phyloP scores from a whole-genome alignment of 2,329 filamentous ascomycete genomes.

The Aureobasidium sp. region DNA sequence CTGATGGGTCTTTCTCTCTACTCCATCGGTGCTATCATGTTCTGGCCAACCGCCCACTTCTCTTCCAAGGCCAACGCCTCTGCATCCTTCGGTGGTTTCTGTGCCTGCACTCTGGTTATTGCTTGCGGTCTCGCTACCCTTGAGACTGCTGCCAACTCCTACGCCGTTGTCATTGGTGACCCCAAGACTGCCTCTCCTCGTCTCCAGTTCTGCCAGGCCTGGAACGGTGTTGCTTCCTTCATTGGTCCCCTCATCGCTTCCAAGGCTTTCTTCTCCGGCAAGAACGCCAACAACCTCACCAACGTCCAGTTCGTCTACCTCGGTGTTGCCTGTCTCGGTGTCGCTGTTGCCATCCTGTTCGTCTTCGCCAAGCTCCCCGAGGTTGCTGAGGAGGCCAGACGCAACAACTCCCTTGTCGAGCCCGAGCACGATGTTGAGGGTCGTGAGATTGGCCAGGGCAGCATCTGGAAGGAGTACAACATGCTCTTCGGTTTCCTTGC shows the following conservation, averaged over 20 bases:
- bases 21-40: slow-evolving; percentile 33
- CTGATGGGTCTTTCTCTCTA: slow-evolving; percentile 34
- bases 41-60: slow-evolving; percentile 34
- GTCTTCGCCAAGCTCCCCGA: slow-evolving; percentile 34
- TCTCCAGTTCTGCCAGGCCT: slow-evolving; percentile 35
- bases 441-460: slow-evolving; percentile 26
- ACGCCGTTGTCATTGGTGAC: slow-evolving; percentile 34
- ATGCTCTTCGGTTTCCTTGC: slow-evolving; percentile 34
- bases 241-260: slow-evolving; percentile 34
- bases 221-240: slow-evolving; percentile 35
- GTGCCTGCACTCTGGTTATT: slow-evolving; percentile 33
- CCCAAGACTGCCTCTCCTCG: slow-evolving; percentile 31
- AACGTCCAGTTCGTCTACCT: slow-evolving; percentile 36
- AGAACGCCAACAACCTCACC: slow-evolving; percentile 27
- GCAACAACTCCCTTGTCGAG: slow-evolving; percentile 27
- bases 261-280: slow-evolving; percentile 33
- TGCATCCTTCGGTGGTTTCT: slow-evolving; percentile 33
- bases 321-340: slow-evolving; percentile 32
- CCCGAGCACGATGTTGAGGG: slow-evolving; percentile 26
- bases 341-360: slow-evolving; percentile 30
- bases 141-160: slow-evolving; percentile 34
- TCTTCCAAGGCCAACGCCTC: slow-evolving; percentile 23
- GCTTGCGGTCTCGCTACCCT: slow-evolving; percentile 35
- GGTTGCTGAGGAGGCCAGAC: slow-evolving; percentile 24
- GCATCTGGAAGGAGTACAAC: slow-evolving; percentile 35